Evolutionary conservation across 192 early-diverging fungal species (phyloP).

Genomic region (Gryganskiella cystojenkinii): DNA sequence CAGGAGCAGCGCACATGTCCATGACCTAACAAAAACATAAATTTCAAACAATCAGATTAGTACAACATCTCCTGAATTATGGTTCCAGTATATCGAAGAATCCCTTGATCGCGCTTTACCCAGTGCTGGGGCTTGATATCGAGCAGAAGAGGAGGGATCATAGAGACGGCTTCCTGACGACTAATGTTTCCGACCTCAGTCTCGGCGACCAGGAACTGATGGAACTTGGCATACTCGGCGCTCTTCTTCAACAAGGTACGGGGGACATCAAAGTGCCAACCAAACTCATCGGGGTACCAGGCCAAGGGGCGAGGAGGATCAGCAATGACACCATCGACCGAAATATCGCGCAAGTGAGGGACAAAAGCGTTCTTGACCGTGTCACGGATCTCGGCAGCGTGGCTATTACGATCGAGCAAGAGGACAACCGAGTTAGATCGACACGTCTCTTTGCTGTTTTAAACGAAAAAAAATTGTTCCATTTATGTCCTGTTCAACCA

Average conservation of each 20-base stretch:
- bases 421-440: neutral
- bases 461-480: neutral
- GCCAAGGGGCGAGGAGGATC: constrained; percentile 81
- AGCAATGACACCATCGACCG: constrained; percentile 79
- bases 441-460: neutral
- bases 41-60: no score
- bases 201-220: constrained; percentile 95
- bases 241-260: constrained; percentile 82
- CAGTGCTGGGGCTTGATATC: constrained; percentile 90
- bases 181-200: constrained; percentile 98
- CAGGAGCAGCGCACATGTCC: constrained; percentile 99
- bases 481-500: neutral
- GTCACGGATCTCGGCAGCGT: constrained; percentile 76
- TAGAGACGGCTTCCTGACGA: constrained; percentile 96
- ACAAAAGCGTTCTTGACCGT: constrained; percentile 71
- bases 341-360: constrained; percentile 56
- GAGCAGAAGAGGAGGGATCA: constrained; percentile 96
- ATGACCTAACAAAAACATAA: no score
- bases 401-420: constrained; percentile 42
- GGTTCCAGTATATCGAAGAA: no score
- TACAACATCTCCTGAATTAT: no score
- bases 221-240: constrained; percentile 83
- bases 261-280: constrained; percentile 87
- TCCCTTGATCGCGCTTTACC: constrained; percentile 51
- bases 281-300: constrained; percentile 95